These are phyloP conservation scores for Nosema granulosis DNA, from an alignment of 371 early-diverging fungal species.

Conservation along the genomic window DNA sequence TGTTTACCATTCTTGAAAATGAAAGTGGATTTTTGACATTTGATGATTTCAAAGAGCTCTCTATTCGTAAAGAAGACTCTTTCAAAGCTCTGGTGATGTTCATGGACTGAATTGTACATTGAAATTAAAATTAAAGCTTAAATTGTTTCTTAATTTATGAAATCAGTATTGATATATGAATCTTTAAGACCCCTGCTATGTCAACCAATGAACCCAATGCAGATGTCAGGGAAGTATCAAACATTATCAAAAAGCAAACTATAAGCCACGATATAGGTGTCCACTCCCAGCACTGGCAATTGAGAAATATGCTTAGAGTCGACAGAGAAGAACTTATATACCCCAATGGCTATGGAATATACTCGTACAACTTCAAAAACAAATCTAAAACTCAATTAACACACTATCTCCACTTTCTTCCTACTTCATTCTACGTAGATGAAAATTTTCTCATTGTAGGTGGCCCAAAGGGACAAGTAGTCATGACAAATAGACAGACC, in stretches of 20 bases:
- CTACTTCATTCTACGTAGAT: conserved; percentile 72
- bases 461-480: conserved; percentile 78
- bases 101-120: not conserved
- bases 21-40: conserved; percentile 60
- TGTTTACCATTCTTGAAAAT: conserved; percentile 47
- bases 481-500: conserved; percentile 71
- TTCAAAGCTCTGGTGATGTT: conserved; percentile 49
- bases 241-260: conserved; percentile 35
- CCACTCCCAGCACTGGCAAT: conserved; percentile 72
- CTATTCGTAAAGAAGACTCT: conserved; percentile 18
- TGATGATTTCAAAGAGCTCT: conserved; percentile 59
- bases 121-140: not conserved
- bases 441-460: conserved; percentile 78
- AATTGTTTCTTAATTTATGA: not conserved
- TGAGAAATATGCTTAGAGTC: conserved; percentile 72
- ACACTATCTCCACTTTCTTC: conserved; percentile 73
- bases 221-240: conserved; percentile 9
- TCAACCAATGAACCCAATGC: conserved; percentile 11
- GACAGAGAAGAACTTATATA: conserved; percentile 52
- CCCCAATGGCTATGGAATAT: conserved; percentile 69
- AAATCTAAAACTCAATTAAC: conserved; percentile 70
- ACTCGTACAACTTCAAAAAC: conserved; percentile 69
- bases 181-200: not conserved
- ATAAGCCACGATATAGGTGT: conserved; percentile 54
- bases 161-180: not conserved